Base-by-base conservation (phyloP, 2,329 filamentous ascomycete species). In the Mariannaea elegans region DNA sequence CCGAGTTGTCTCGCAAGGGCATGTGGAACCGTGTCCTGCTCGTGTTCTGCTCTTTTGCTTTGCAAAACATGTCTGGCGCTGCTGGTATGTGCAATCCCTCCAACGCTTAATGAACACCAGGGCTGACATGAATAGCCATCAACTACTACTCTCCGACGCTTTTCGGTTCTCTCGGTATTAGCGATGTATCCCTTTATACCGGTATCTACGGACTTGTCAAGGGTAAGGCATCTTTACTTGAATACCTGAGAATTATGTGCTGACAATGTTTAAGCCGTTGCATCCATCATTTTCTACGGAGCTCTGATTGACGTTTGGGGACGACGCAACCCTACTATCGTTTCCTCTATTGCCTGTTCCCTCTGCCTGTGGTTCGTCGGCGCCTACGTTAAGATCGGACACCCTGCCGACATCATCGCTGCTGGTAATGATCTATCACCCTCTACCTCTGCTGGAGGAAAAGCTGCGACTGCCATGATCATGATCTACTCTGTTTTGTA, bases 401-500 rank as follows among this genome's bases (percentile, higher is more conserved):
- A 84, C 47, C 82, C 83, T 0, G 77, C 80, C 8, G 74, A 68
- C 1, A 78, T 79, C 19, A 81, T 83, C 38, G 74, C 71, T 1
- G 75, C 75, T 2, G 82, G 82, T 7, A 71, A 74, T 12, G 68
- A 79, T 2, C 73, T 77, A 6, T 80, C 80, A 0, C 70, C 77
- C 7, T 78, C 77, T 0, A 80, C 77, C 0, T 70, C 71, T 4
- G 80, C 78, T 3, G 82, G 81, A 56, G 84, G 83, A 0, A 80
- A 82, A 57, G 77, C 83, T 13, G 83, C 83, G 7, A 84, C 83
- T 29, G 82, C 82, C 3, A 82, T 82, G 68, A 80, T 86, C 21
- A 85, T 85, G 74, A 73, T 85, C 1, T 85, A 84, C 62, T 82
- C 78, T 1, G 76, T 84, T 42, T 84, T 84, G 71, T 84, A 78